Conservation (phyloP, 116 monocot species). For the Papilionanthe hybrid region DNA sequence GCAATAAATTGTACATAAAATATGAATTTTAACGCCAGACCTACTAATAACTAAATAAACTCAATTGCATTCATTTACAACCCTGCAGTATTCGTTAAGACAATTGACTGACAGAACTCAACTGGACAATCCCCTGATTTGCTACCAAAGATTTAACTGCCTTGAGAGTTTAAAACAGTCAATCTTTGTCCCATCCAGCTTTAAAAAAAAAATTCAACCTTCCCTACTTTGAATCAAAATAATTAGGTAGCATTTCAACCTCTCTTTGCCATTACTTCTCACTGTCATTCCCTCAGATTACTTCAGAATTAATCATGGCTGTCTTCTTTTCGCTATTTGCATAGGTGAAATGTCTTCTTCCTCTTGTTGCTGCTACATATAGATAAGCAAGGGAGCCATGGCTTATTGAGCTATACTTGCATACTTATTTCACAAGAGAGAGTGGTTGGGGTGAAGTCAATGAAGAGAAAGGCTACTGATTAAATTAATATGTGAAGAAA, state of each 20-base stretch:
- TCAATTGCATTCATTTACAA: too few species aligned
- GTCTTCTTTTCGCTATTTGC: neutral
- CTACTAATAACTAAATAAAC: too few species aligned
- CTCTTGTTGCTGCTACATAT: neutral
- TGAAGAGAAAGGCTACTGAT: constrained; percentile 1
- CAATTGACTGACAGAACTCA: neutral
- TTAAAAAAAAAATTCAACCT: neutral
- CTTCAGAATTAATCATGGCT: constrained; percentile 6
- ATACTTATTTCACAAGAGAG: neutral
- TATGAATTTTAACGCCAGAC: too few species aligned
- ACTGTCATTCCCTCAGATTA: neutral
- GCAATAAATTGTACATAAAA: too few species aligned
- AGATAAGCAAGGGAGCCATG: neutral
- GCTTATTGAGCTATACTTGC: constrained; percentile 6
- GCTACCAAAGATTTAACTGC: neutral
- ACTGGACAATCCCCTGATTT: neutral
- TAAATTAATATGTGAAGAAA: constrained; percentile 7
- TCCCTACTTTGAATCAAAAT: neutral
- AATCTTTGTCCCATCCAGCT: neutral
- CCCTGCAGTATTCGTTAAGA: too few species aligned
- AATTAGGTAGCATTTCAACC: constrained; percentile 5
- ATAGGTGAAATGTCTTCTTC: constrained; percentile 2
- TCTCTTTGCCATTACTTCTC: neutral
- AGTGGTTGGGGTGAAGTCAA: too few species aligned
- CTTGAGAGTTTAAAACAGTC: neutral